A percentile compares a stretch with the other conserved stretches of the same genome.
Evolutionary conservation across 2,329 filamentous ascomycete species (phyloP).

Genomic region (Calonectria honghensis): DNA sequence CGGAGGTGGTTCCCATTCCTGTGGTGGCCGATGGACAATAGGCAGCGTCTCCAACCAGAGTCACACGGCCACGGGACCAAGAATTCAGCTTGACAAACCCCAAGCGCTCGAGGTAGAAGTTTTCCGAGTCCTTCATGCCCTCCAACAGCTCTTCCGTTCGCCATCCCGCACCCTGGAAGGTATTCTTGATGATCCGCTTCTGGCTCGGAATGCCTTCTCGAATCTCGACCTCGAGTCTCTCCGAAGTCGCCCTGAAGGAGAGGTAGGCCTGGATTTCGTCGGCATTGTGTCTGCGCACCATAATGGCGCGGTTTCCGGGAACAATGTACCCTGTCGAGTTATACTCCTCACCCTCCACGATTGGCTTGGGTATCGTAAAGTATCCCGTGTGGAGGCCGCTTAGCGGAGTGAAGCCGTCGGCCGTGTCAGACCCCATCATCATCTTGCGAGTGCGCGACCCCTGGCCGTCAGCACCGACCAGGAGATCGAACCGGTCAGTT

Average conservation of each 20-base stretch:
- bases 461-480: conserved; percentile 75
- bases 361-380: conserved; percentile 57
- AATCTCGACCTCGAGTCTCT: conserved; percentile 53
- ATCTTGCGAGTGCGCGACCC: conserved; percentile 68
- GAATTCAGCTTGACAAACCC: conserved; percentile 65
- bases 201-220: conserved; percentile 60
- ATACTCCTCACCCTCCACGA: conserved; percentile 59
- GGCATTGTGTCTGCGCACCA: conserved; percentile 63
- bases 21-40: not conserved
- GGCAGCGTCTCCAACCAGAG: conserved; percentile 7
- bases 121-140: conserved; percentile 61
- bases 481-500: conserved; percentile 67
- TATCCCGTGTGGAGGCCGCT: conserved; percentile 55
- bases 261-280: conserved; percentile 63
- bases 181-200: conserved; percentile 62
- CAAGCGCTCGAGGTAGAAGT: conserved; percentile 68
- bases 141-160: conserved; percentile 63
- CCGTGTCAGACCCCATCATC: conserved; percentile 57
- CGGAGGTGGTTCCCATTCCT: conserved; percentile 23
- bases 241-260: conserved; percentile 52
- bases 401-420: conserved; percentile 53
- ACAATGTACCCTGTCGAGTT: conserved; percentile 62
- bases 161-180: conserved; percentile 67
- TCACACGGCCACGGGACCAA: conserved; percentile 25
- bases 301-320: conserved; percentile 60